Evolutionary conservation across 1,139 yeast genomes (phyloP).

Genomic region (Protomyces gravidus): DNA sequence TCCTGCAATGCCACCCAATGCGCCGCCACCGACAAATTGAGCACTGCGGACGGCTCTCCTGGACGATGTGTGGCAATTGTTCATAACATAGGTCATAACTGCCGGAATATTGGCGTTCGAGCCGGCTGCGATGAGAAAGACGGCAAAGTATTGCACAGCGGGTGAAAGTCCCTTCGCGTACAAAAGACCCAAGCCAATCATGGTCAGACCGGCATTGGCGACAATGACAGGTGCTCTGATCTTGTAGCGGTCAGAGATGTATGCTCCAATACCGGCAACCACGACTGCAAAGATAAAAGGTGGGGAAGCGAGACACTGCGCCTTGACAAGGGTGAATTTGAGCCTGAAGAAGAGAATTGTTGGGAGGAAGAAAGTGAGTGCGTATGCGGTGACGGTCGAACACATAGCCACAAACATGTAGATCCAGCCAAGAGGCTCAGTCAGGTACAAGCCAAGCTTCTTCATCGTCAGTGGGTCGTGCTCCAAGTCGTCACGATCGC

Average conservation of each 20-base stretch:
- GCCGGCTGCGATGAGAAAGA: constrained; percentile 48
- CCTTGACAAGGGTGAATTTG: constrained; percentile 35
- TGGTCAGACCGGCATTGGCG: background rate
- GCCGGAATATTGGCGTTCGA: constrained; percentile 55
- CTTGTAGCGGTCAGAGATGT: background rate
- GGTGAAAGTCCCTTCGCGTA: background rate
- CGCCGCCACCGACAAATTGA: background rate
- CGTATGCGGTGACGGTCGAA: constrained; percentile 18
- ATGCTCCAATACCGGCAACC: background rate
- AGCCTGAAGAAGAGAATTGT: constrained; percentile 35
- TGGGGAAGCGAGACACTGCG: constrained; percentile 37
- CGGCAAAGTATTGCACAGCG: background rate
- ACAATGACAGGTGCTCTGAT: background rate
- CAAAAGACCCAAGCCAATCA: background rate
- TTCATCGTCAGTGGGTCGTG: background rate
- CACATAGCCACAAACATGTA: background rate
- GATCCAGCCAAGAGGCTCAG: background rate
- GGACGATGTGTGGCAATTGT: background rate
- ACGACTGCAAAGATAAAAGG: constrained; percentile 30
- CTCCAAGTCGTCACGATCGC: background rate
- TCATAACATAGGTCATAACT: constrained; percentile 52
- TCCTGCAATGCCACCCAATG: background rate
- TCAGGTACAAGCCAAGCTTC: background rate
- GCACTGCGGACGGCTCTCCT: background rate
- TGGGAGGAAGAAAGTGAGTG: constrained; percentile 35